Conservation (phyloP, 2,329 filamentous ascomycete species). For the Aureobasidium sp. region DNA sequence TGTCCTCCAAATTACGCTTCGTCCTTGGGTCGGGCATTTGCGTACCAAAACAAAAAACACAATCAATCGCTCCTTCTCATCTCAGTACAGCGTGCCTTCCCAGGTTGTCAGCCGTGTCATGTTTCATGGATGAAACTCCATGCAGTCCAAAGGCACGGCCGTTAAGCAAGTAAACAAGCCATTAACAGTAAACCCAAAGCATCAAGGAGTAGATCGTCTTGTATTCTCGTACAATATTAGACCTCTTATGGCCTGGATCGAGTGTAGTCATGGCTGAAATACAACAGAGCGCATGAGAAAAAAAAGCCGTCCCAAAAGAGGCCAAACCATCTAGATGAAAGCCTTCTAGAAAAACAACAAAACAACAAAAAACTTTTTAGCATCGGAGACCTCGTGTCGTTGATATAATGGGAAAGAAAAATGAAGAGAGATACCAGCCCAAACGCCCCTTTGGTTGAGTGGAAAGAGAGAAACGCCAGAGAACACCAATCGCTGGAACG, state of each 20-base stretch:
- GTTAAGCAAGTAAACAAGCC: neutral
- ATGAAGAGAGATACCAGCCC: neutral
- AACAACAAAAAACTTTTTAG: neutral
- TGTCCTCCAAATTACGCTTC: neutral
- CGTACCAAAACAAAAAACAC: neutral
- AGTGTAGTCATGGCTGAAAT: neutral
- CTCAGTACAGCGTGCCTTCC: neutral
- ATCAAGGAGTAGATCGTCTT: neutral
- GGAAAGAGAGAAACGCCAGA: neutral
- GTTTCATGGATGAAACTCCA: neutral
- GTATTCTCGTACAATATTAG: neutral
- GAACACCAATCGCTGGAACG: constrained; percentile 14
- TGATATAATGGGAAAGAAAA: neutral
- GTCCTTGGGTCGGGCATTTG: neutral
- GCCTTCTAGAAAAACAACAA: neutral
- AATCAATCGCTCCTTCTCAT: neutral
- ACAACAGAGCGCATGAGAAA: neutral
- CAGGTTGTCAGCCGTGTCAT: neutral
- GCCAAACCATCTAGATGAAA: neutral
- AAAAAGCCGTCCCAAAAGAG: neutral
- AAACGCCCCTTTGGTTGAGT: neutral
- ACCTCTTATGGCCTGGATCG: neutral
- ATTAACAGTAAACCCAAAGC: neutral
- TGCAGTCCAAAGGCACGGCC: neutral
- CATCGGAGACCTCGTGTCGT: constrained; percentile 11